Conservation (phyloP, 768 basidiomycete species). For the Sarcodon aspratus region DNA sequence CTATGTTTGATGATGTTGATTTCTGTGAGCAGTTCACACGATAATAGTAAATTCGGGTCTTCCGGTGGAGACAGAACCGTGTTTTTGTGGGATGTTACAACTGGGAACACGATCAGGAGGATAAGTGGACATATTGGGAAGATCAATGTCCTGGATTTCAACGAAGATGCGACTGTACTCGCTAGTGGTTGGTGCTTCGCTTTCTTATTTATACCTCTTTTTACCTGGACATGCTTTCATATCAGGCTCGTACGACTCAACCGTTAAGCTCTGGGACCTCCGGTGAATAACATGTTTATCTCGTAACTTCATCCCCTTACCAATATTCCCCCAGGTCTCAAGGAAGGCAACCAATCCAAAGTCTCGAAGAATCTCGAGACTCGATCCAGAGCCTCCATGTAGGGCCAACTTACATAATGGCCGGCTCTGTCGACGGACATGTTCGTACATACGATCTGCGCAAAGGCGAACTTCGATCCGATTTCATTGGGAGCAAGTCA, state of each 20-base stretch:
- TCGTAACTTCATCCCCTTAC: background rate
- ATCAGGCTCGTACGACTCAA: constrained; percentile 85
- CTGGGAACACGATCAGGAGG: constrained; percentile 73
- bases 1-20: background rate
- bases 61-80: constrained; percentile 90
- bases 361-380: constrained; percentile 81
- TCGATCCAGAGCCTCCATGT: constrained; percentile 74
- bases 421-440: constrained; percentile 87
- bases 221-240: background rate
- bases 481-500: constrained; percentile 81
- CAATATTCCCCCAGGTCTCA: constrained; percentile 39
- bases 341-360: constrained; percentile 79
- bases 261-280: constrained; percentile 87
- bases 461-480: constrained; percentile 80
- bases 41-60: constrained; percentile 90
- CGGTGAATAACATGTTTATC: constrained; percentile 34
- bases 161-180: constrained; percentile 74
- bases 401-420: constrained; percentile 50
- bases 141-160: constrained; percentile 86
- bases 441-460: constrained; percentile 92
- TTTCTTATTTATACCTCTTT: background rate
- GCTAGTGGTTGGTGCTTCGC: constrained; percentile 58
- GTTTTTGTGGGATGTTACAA: constrained; percentile 92
- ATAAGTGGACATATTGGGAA: constrained; percentile 86
- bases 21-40: constrained; percentile 50